Percentiles rank a stretch among this genome's conserved stretches.
Conservation (phyloP, 2,329 filamentous ascomycete species). For the Epichloe hybrida region DNA sequence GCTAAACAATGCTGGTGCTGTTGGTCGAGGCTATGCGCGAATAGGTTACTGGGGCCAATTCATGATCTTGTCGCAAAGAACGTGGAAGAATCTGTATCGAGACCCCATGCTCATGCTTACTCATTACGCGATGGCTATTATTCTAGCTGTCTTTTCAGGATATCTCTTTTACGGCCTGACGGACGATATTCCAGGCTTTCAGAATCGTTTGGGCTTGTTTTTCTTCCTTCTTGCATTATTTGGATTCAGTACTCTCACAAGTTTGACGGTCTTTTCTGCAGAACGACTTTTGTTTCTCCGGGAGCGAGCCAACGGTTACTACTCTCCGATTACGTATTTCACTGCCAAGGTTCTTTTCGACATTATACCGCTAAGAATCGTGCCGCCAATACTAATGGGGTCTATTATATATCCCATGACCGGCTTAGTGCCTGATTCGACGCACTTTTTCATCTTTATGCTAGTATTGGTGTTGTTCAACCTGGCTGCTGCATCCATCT, state of each 20-base stretch:
- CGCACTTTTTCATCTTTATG: conserved; percentile 83
- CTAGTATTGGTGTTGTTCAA: conserved; percentile 92
- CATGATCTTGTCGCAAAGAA: conserved; percentile 73
- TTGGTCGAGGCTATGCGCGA: conserved; percentile 70
- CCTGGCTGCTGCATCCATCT: conserved; percentile 82
- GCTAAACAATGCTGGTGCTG: conserved; percentile 39
- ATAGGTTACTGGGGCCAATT: conserved; percentile 74
- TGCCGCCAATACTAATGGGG: conserved; percentile 90
- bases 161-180: conserved; percentile 94
- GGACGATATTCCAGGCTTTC: conserved; percentile 93
- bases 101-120: conserved; percentile 98
- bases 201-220: conserved; percentile 92
- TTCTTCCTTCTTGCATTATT: conserved; percentile 95
- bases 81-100: conserved; percentile 93
- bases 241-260: conserved; percentile 91
- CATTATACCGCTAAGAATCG: conserved; percentile 82
- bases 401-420: conserved; percentile 98
- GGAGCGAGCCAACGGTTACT: conserved; percentile 94
- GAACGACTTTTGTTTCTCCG: conserved; percentile 85
- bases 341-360: conserved; percentile 96
- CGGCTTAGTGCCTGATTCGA: conserved; percentile 66
- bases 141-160: conserved; percentile 85
- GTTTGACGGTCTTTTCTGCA: conserved; percentile 81
- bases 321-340: conserved; percentile 88
- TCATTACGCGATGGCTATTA: conserved; percentile 92